These are phyloP conservation scores for Emericellopsis atlantica DNA, from an alignment of 2,329 filamentous ascomycete species.

Conservation along the genomic window DNA sequence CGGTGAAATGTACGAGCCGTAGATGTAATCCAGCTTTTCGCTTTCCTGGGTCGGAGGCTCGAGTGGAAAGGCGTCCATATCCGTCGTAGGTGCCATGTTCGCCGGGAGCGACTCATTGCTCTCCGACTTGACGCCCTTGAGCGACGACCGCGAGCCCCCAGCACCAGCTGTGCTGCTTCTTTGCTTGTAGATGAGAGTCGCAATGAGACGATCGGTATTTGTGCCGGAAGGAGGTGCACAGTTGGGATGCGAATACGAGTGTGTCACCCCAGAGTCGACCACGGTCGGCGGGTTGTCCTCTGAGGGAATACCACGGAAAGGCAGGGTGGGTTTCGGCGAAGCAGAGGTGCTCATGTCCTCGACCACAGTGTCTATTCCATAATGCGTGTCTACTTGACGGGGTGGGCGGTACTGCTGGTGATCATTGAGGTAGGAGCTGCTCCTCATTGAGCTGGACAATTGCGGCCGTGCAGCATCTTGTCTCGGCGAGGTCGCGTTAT, in stretches of 20 bases:
- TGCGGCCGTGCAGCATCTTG: constrained; percentile 25
- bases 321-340: constrained; percentile 27
- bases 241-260: constrained; percentile 50
- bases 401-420: constrained; percentile 52
- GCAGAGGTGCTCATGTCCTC: constrained; percentile 34
- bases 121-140: constrained; percentile 12
- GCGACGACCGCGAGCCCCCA: constrained; percentile 17
- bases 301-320: constrained; percentile 49
- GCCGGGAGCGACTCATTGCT: constrained; percentile 26
- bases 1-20: constrained; percentile 52
- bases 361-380: constrained; percentile 53
- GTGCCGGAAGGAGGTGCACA: constrained; percentile 40
- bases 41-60: constrained; percentile 41
- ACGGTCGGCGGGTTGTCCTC: constrained; percentile 45
- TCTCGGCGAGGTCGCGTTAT: constrained; percentile 15
- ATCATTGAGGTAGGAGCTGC: constrained; percentile 49
- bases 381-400: constrained; percentile 37
- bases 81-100: constrained; percentile 47
- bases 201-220: constrained; percentile 39
- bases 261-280: constrained; percentile 48
- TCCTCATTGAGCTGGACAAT: constrained; percentile 38
- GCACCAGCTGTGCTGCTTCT: constrained; percentile 19
- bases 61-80: constrained; percentile 45
- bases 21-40: constrained; percentile 50
- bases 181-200: constrained; percentile 51